Percentiles rank a stretch among this genome's conserved stretches.
These are phyloP conservation scores for Torrubiella hemipterigena DNA, from an alignment of 2,329 filamentous ascomycete species.

Conservation along the genomic window DNA sequence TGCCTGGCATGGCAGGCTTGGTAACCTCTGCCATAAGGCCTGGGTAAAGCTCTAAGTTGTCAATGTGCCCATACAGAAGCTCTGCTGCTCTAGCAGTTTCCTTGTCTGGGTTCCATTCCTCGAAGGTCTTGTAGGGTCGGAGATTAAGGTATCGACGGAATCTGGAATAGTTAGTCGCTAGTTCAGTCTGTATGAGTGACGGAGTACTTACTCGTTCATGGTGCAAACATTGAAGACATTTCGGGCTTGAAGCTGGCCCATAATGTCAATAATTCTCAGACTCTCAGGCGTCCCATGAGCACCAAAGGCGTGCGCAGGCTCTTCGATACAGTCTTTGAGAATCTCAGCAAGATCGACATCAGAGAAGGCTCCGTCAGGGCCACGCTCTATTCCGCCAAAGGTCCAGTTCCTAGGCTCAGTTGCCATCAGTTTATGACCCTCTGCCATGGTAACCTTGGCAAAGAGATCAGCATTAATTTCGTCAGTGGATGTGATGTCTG, in stretches of 20 bases:
- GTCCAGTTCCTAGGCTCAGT: conserved; percentile 56
- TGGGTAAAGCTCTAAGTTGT: conserved; percentile 71
- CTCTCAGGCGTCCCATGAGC: conserved; percentile 67
- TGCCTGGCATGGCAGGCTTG: conserved; percentile 65
- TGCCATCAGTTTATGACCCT: conserved; percentile 52
- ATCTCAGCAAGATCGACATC: conserved; percentile 69
- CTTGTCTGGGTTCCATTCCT: conserved; percentile 73
- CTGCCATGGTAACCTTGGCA: conserved; percentile 47
- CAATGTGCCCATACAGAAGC: conserved; percentile 64
- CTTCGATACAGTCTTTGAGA: conserved; percentile 57
- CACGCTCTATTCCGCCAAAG: conserved; percentile 55
- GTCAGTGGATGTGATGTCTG: conserved; percentile 28
- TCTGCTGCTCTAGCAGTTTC: conserved; percentile 53
- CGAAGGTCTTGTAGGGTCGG: conserved; percentile 63
- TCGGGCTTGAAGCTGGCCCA: no score
- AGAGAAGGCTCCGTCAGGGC: conserved; percentile 53
- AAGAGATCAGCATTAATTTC: conserved; percentile 39
- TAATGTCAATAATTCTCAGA: no score
- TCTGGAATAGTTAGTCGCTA: no score
- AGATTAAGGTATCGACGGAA: conserved; percentile 75
- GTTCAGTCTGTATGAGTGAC: no score
- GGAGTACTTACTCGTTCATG: no score
- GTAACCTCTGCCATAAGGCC: conserved; percentile 66
- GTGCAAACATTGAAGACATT: no score
- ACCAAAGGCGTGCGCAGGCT: conserved; percentile 64